Conservation (phyloP, 306 rosid genomes). For the Carpinus viminea region DNA sequence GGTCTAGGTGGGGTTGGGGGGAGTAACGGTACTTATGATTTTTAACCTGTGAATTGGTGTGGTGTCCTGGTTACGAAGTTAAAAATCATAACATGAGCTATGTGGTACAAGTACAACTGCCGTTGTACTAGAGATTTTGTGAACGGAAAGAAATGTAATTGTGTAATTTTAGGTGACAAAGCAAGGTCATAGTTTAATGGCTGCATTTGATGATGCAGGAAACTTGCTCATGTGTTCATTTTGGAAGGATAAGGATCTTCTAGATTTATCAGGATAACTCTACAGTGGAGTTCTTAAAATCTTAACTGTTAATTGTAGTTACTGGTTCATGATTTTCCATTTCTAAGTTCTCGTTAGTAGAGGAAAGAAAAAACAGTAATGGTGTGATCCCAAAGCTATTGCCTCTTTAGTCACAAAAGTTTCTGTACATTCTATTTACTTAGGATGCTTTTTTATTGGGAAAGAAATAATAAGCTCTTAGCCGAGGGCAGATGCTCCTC, state of each 20-base stretch:
- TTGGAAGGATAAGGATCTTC: neutral
- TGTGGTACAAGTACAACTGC: neutral
- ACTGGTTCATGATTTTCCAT: neutral
- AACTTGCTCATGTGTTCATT: neutral
- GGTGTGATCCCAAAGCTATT: neutral
- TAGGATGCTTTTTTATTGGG: neutral
- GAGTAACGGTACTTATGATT: neutral
- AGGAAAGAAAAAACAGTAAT: neutral
- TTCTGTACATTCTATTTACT: neutral
- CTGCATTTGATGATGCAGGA: neutral
- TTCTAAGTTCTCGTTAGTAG: neutral
- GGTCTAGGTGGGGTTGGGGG: neutral
- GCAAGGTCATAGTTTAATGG: neutral
- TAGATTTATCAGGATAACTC: neutral
- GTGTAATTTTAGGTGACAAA: neutral
- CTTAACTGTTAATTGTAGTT: neutral
- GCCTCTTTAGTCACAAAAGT: neutral
- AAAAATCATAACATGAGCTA: neutral
- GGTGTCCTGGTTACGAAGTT: neutral
- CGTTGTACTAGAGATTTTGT: neutral
- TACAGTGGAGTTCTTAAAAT: neutral
- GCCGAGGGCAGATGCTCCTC: neutral
- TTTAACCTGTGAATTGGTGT: neutral
- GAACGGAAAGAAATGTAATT: neutral
- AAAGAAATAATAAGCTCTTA: neutral